Base-by-base conservation (phyloP, 2,329 filamentous ascomycete genomes). In the Penicillium nordicum region DNA sequence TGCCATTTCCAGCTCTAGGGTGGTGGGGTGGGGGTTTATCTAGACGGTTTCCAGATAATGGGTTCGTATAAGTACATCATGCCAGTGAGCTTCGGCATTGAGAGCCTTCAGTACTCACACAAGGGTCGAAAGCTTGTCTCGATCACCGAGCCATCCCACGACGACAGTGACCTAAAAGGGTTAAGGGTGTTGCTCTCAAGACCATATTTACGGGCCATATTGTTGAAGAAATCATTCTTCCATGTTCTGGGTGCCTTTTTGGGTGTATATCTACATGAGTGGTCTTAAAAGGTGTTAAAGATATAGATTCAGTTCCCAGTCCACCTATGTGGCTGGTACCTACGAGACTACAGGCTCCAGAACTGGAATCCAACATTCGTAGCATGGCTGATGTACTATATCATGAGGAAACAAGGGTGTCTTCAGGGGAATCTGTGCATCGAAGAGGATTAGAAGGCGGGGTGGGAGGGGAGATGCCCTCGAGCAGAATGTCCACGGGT, bases 371-470 rank as follows among this genome's bases (percentile, higher is more conserved):
- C 50, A 58, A 47, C 53, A 59, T 55, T 54, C 46, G 49, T 61
- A 57, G 56, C 59, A 50, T 56, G 50, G 56, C 57, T 63, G 63
- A 62, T 64, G 58, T 65, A 62, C 63, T 65, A 60, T 61, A 62
- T 63, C 62, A 60, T 58, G 58, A 45, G 54, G 50, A 30, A 52
- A 45, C 23, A 50, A 41, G 18, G 50, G 50, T 50, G 57, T 64
- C 61, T 62, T 63, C 57, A 50, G 66, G 64, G 66, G 63, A 65
- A 69, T 67, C 67, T 69, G 67, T 67, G 66, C 67, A 66, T 41
- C 52, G 58, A 62, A 55, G 55, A 50, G 56, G 57, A 64, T 66
- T 63, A 63, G 50, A 32, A 52, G 53, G 36, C 21, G 21, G 42
- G 50, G 49, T 34, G 37, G 40, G 30, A 27, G 52, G 47, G 52